Percentiles rank a stretch among this genome's conserved stretches.
Evolutionary conservation across 441 rosid genomes (phyloP).

Genomic region (Populus trichocarpa): DNA sequence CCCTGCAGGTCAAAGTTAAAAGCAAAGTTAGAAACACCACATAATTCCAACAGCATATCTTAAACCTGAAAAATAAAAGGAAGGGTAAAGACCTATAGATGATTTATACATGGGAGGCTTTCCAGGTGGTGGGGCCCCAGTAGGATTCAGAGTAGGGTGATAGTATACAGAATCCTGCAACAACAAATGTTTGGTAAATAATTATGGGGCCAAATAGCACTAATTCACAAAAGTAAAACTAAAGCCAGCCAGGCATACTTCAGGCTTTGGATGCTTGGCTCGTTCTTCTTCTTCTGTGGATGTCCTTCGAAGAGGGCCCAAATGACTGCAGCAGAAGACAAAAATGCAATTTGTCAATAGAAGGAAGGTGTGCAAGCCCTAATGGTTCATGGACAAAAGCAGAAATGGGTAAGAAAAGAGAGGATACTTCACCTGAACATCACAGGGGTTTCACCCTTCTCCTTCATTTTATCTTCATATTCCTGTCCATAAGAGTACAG

Average conservation of each 20-base stretch:
- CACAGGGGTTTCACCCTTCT: slow-evolving; percentile 91
- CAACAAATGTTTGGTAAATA: slow-evolving; percentile 1
- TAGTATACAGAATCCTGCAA: slow-evolving; percentile 92
- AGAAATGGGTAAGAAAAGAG: slow-evolving; percentile 5
- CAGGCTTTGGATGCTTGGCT: slow-evolving; percentile 74
- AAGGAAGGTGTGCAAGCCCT: background rate
- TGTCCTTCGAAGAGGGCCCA: slow-evolving; percentile 75
- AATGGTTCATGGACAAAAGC: background rate
- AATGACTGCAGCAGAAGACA: slow-evolving; percentile 60
- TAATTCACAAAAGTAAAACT: background rate
- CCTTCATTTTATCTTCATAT: slow-evolving; percentile 86
- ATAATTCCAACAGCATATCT: background rate
- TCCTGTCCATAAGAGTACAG: slow-evolving; percentile 43
- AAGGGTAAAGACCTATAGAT: slow-evolving; percentile 56
- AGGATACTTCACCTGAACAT: slow-evolving; percentile 72
- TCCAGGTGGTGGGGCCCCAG: slow-evolving; percentile 99
- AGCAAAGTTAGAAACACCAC: background rate
- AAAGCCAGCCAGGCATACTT: slow-evolving; percentile 44
- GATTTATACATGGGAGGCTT: slow-evolving; percentile 95
- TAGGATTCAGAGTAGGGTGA: slow-evolving; percentile 92
- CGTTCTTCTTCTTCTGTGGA: slow-evolving; percentile 83
- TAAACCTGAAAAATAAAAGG: background rate
- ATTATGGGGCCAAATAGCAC: slow-evolving; percentile 10
- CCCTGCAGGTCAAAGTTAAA: slow-evolving; percentile 42
- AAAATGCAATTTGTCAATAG: slow-evolving; percentile 21